phyloP scores from a whole-genome alignment of 169 alveolate species.

The Eimeria acervulina region DNA sequence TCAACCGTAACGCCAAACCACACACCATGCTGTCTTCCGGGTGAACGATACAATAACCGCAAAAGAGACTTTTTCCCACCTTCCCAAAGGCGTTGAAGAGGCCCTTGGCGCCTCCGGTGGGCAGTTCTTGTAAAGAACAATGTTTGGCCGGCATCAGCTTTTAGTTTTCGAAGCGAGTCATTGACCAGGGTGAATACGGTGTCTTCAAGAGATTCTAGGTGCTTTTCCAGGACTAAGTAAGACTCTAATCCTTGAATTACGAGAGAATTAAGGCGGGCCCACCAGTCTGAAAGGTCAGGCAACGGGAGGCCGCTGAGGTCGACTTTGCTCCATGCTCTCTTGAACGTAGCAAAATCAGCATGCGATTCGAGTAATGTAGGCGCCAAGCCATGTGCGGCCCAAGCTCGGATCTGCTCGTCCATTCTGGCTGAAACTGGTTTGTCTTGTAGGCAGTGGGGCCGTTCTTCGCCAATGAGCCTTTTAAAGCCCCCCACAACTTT shows the following conservation, averaged over 20 bases:
- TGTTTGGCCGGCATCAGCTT: slow-evolving; percentile 63
- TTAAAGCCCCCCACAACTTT: slow-evolving; percentile 34
- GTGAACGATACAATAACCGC: slow-evolving; percentile 59
- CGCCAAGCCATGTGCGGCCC: slow-evolving; percentile 73
- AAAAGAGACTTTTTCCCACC: slow-evolving; percentile 56
- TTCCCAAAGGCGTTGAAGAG: slow-evolving; percentile 30
- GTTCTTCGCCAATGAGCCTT: not conserved
- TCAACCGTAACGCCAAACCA: slow-evolving; percentile 81
- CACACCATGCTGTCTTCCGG: slow-evolving; percentile 72
- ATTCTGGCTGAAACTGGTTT: slow-evolving; percentile 33
- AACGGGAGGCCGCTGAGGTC: slow-evolving; percentile 64
- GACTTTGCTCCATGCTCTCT: slow-evolving; percentile 71
- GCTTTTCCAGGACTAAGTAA: slow-evolving; percentile 55
- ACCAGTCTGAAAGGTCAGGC: slow-evolving; percentile 81
- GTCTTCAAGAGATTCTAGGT: slow-evolving; percentile 72
- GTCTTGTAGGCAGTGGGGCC: slow-evolving; percentile 6
- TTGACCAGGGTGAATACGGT: slow-evolving; percentile 71
- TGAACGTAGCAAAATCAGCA: slow-evolving; percentile 54
- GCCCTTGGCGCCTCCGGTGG: slow-evolving; percentile 11
- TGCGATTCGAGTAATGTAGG: slow-evolving; percentile 75
- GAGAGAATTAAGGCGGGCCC: slow-evolving; percentile 73
- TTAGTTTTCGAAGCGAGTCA: slow-evolving; percentile 43
- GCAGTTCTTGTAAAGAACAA: slow-evolving; percentile 73
- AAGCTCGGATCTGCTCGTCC: slow-evolving; percentile 66
- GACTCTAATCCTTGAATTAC: slow-evolving; percentile 61